Percentiles rank a stretch among this genome's conserved stretches.
Evolutionary conservation across 2,329 filamentous ascomycete genomes (phyloP).

Genomic region (Fusarium miscanthi): DNA sequence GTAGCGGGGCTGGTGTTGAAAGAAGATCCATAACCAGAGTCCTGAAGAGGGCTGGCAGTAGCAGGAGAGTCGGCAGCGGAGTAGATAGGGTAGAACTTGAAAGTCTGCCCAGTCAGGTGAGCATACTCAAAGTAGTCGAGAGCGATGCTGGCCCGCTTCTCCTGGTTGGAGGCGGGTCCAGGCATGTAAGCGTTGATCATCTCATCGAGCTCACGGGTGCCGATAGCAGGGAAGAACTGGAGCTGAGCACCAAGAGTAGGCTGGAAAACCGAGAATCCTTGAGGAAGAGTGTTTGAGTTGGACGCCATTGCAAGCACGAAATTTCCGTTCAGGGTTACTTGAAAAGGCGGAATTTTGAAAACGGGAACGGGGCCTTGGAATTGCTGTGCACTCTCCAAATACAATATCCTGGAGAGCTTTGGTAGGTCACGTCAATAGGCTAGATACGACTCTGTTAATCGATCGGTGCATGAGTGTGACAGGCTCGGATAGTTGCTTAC

Average conservation of each 20-base stretch:
- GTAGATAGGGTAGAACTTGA: conserved; percentile 70
- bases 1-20: conserved; percentile 63
- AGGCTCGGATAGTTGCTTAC: conserved; percentile 37
- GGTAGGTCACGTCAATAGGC: conserved; percentile 5
- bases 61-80: conserved; percentile 57
- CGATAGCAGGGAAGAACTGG: conserved; percentile 74
- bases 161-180: conserved; percentile 63
- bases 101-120: conserved; percentile 65
- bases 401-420: neutral
- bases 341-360: conserved; percentile 21
- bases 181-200: conserved; percentile 69
- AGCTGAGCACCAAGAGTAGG: conserved; percentile 65
- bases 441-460: conserved; percentile 21
- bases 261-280: conserved; percentile 71
- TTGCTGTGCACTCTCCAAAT: conserved; percentile 19
- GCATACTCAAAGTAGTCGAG: conserved; percentile 69
- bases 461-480: neutral
- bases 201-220: conserved; percentile 69
- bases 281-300: conserved; percentile 44
- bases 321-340: conserved; percentile 14
- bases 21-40: conserved; percentile 60
- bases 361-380: neutral
- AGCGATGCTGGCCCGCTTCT: conserved; percentile 68
- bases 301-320: conserved; percentile 43
- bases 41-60: conserved; percentile 54